phyloP scores from a whole-genome alignment of 805 yeast genomes.

The Pichia cabralensis region DNA sequence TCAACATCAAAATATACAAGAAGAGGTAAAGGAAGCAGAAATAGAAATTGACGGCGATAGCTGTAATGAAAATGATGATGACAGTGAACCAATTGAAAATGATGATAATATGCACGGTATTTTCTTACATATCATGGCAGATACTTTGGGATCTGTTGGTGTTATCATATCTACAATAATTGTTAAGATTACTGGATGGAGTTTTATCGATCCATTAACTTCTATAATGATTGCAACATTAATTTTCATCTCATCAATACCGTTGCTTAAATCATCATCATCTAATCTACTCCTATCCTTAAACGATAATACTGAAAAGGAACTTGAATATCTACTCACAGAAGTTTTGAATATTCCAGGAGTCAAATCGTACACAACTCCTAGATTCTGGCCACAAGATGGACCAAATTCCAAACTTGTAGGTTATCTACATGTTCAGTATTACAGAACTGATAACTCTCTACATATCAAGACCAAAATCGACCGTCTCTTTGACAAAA shows the following conservation, averaged over 20 bases:
- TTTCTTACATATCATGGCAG: constrained; percentile 88
- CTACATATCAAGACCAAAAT: constrained; percentile 18
- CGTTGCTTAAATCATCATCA: constrained; percentile 75
- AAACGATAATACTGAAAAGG: constrained; percentile 41
- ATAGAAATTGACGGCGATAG: no score
- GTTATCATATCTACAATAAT: constrained; percentile 85
- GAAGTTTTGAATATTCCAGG: constrained; percentile 68
- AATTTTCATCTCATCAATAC: constrained; percentile 74
- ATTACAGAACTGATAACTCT: constrained; percentile 30
- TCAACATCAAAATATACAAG: constrained; percentile 1
- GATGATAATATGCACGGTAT: constrained; percentile 87
- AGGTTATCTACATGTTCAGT: constrained; percentile 82
- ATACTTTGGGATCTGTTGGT: constrained; percentile 93
- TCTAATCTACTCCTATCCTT: constrained; percentile 59
- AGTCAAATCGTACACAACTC: constrained; percentile 75
- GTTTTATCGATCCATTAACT: constrained; percentile 87
- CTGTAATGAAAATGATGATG: not conserved
- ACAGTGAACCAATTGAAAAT: constrained; percentile 7
- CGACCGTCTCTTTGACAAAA: constrained; percentile 18
- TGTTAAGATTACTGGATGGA: constrained; percentile 54
- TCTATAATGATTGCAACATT: constrained; percentile 77
- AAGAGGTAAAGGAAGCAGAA: not conserved
- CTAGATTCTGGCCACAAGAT: constrained; percentile 79
- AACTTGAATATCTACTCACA: constrained; percentile 52
- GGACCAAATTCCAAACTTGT: constrained; percentile 31